These are phyloP conservation scores for Ceratocystis ficicola DNA, from an alignment of 2,329 filamentous ascomycete species.

Conservation along the genomic window DNA sequence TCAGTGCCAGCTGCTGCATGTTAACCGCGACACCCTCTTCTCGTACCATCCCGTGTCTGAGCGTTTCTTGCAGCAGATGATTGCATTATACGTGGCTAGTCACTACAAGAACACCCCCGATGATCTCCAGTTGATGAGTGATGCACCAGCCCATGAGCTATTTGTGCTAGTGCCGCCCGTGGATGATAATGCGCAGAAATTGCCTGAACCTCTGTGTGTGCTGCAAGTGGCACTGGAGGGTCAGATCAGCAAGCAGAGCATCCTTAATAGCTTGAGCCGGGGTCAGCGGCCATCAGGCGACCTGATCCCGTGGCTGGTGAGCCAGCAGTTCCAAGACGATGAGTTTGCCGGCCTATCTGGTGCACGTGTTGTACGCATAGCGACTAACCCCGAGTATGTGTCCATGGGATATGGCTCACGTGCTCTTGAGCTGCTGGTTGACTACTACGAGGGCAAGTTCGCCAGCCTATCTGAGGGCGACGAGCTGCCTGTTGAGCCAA, in stretches of 20 bases:
- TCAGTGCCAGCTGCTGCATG: constrained; percentile 80
- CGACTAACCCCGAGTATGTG: constrained; percentile 87
- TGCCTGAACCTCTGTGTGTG: constrained; percentile 89
- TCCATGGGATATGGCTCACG: constrained; percentile 88
- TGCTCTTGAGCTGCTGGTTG: constrained; percentile 71
- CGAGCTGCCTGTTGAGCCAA: constrained; percentile 38
- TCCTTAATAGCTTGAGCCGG: constrained; percentile 76
- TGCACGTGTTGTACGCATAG: constrained; percentile 83
- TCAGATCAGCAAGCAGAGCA: constrained; percentile 84
- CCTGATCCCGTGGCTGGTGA: constrained; percentile 93
- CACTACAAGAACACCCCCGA: constrained; percentile 98
- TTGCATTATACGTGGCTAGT: constrained; percentile 89
- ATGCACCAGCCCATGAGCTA: constrained; percentile 90
- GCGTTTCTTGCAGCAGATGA: constrained; percentile 96
- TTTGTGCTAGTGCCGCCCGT: constrained; percentile 87
- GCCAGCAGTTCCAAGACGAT: constrained; percentile 95
- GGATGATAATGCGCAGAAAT: constrained; percentile 58
- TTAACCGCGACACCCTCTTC: constrained; percentile 95
- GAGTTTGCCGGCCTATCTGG: constrained; percentile 91
- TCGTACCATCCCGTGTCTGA: constrained; percentile 96
- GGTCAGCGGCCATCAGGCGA: constrained; percentile 85
- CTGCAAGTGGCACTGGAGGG: constrained; percentile 92
- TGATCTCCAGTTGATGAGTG: constrained; percentile 96
- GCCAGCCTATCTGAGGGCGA: constrained; percentile 66
- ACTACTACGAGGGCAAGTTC: constrained; percentile 94